Evolutionary conservation across 352 stramenopile genomes (phyloP), one percentile per base, ranked within the genome.

Genomic region (Phytopythium sindhum): DNA sequence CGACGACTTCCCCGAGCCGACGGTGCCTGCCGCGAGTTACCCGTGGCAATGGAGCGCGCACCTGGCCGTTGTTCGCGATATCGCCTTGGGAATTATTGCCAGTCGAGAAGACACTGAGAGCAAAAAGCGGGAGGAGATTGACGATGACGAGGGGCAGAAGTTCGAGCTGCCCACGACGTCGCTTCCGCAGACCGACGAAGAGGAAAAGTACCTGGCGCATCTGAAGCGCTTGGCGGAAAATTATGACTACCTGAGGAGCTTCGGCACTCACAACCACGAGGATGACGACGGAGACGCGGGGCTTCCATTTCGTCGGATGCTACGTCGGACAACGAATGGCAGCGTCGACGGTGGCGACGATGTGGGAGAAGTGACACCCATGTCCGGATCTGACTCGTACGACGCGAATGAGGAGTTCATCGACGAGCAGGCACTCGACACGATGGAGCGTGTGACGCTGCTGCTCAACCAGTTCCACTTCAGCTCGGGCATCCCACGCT

Each of bases 381-480:
- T 19, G 37, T 12, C 37, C 37, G 37, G 37, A 19, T 17, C 37
- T 12, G 41, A 23, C 15, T 9, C 19, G 41, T 23, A 24, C 41
- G 41, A 47, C 4, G 26, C 42, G 4, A 39, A n/a, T 2, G 29
- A 58, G 5, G 33, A 41, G 24, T 35, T 37, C 26, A 35, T 56
- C 33, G 73, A 79, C 15, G 56, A 72, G n/a, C 48, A 69, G 57
- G 65, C 70, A 1, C 60, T 77, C 3, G 65, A 74, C 35, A 64
- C 76, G 59, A 65, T 35, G 31, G 50, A 37, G 50, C 31, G 31
- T 21, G 50, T 83, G 42, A 61, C 75, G 42, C 23, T 63, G 10
- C 68, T 70, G 23, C 63, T 84, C 1, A 60, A 67, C 33, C 78
- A 87, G 45, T 90, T 78, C 65, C 69, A 86, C 53, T 88, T 88